These are phyloP conservation scores for Pichia inconspicua DNA, from an alignment of 1,139 yeast genomes.

Conservation along the genomic window DNA sequence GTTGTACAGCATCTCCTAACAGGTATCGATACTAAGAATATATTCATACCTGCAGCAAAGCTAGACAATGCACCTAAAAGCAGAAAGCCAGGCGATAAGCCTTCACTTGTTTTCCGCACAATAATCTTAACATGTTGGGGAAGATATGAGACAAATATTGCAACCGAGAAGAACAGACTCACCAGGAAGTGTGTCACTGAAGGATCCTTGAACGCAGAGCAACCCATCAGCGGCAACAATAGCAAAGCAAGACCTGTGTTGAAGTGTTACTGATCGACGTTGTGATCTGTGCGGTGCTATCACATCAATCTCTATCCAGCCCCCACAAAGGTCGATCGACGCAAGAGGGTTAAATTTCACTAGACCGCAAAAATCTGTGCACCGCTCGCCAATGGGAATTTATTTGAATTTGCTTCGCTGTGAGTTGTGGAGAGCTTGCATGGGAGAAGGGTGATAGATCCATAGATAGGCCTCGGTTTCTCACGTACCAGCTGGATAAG, in stretches of 20 bases:
- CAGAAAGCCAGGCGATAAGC: conserved; percentile 67
- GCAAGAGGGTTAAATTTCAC: background rate
- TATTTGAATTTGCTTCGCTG: background rate
- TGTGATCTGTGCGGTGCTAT: too few species aligned
- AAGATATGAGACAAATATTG: conserved; percentile 64
- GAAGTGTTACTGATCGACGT: too few species aligned
- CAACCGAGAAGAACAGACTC: conserved; percentile 50
- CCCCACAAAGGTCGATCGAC: background rate
- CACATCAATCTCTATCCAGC: too few species aligned
- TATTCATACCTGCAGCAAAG: conserved; percentile 60
- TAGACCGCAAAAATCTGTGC: background rate
- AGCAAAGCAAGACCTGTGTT: background rate
- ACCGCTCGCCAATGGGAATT: conserved; percentile 1
- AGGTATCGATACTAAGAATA: conserved; percentile 49
- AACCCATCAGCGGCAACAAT: conserved; percentile 15
- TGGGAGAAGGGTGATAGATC: background rate
- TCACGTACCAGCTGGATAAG: background rate
- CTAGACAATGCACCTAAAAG: conserved; percentile 70
- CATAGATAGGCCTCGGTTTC: background rate
- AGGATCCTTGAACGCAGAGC: conserved; percentile 41
- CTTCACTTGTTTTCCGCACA: conserved; percentile 60
- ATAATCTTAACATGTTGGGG: conserved; percentile 69
- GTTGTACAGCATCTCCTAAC: conserved; percentile 46
- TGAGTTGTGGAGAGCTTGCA: background rate
- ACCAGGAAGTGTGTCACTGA: conserved; percentile 40